Base-by-base conservation (phyloP, 495 filamentous ascomycete species). In the Xylaria bambusicola region DNA sequence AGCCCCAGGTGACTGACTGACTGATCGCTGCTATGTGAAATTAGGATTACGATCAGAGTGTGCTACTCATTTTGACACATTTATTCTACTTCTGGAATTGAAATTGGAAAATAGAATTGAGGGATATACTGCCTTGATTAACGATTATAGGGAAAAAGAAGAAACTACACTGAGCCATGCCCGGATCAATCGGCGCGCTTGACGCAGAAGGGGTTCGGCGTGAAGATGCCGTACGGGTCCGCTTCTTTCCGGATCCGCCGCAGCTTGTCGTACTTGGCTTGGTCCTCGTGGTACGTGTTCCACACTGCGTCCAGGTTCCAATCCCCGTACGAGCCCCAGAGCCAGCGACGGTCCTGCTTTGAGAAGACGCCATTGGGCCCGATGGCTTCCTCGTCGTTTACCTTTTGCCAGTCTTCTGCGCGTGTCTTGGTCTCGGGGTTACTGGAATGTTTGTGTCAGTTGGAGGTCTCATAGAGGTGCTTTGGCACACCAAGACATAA, bases 251-350 rank as follows among this genome's bases (percentile, higher is more conserved):
- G 71, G 57, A 66, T 67, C 68, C 65, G 60, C 52, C 61, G 62
- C 12, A 76, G 62, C 60, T 69, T 72, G 31, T 74, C 66, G 49
- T 76, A 75, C 66, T 74, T 76, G 6, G 54, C 71, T 24, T 53
- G 40, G 52, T 76, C 68, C 38, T 76, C 73, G 42, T 70, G 71
- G 49, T 76, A 76, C 17, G 31, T 58, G n/a, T 65, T 62, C 73
- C 73, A 75, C 20, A 61, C 61, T 6, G 44, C 40, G 40, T 74
- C 66, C 41, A 76, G 23, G 56, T 76, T 55, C 61, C 64, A 76
- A 17, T 69, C 48, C 6, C 74, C 74, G 38, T 65, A 76, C 0
- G 73, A 75, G 6, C 71, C 74, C 74, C 74, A 76, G 3, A 76
- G 60, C 29, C 72, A 58, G 31, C 74, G 66, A 20, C 66, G 65